These are phyloP conservation scores for Russula sp. DNA, from an alignment of 768 basidiomycete genomes.

Conservation along the genomic window DNA sequence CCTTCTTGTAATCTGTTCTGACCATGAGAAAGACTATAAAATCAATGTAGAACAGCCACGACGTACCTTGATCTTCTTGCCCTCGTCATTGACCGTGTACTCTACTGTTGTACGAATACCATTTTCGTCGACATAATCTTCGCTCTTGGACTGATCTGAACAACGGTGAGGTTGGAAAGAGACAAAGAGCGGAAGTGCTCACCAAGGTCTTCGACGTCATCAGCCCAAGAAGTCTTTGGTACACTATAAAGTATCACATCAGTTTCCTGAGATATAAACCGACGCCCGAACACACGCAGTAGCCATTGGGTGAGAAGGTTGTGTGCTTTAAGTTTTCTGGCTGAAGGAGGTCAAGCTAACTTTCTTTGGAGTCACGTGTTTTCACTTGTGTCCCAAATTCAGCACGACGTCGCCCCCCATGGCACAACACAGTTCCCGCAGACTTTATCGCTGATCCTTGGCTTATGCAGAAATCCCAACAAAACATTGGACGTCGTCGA, in stretches of 20 bases:
- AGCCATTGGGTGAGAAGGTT: neutral
- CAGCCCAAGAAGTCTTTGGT: constrained; percentile 34
- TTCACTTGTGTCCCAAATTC: no score
- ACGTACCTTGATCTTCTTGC: constrained; percentile 87
- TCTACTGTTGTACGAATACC: constrained; percentile 35
- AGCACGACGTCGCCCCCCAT: no score
- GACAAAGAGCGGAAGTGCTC: neutral
- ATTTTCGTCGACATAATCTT: constrained; percentile 76
- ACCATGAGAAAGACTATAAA: neutral
- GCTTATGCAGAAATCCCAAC: no score
- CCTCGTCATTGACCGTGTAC: constrained; percentile 67
- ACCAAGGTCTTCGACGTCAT: constrained; percentile 34
- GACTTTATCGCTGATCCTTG: no score
- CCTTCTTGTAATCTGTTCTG: constrained; percentile 67
- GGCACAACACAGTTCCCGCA: no score
- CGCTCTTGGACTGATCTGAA: constrained; percentile 45
- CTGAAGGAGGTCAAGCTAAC: no score
- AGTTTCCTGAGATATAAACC: neutral
- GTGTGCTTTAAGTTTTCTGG: neutral
- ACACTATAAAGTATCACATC: constrained; percentile 25
- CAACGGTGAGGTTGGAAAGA: neutral
- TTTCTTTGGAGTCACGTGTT: no score
- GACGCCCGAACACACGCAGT: neutral
- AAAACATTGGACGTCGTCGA: no score
- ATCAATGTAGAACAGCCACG: neutral